These are phyloP conservation scores for Magnaporthiopsis incrustans DNA, from an alignment of 2,329 filamentous ascomycete genomes.

Conservation along the genomic window DNA sequence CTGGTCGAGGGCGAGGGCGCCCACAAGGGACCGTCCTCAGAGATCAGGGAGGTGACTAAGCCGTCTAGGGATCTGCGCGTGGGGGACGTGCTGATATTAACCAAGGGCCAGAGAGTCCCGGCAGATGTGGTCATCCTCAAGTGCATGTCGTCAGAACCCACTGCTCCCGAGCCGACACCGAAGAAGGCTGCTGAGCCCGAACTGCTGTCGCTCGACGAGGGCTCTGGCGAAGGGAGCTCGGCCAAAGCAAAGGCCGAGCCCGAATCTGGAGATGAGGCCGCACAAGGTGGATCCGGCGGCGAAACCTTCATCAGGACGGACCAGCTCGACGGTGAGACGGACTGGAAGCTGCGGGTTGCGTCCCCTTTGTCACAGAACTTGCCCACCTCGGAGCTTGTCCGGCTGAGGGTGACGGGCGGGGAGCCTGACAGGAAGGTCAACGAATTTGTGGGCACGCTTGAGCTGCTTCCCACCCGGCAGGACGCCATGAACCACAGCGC, in stretches of 20 bases:
- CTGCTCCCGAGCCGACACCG: slow-evolving; percentile 20
- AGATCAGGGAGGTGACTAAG: slow-evolving; percentile 60
- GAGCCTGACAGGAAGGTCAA: slow-evolving; percentile 93
- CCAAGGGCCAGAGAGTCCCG: slow-evolving; percentile 86
- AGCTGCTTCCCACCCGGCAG: slow-evolving; percentile 53
- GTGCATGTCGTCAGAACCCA: slow-evolving; percentile 37
- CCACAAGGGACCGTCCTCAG: slow-evolving; percentile 33
- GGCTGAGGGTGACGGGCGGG: slow-evolving; percentile 67
- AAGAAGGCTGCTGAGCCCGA: slow-evolving; percentile 27
- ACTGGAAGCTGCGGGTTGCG: slow-evolving; percentile 92
- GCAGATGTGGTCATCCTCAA: slow-evolving; percentile 92
- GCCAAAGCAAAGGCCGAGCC: slow-evolving; percentile 25
- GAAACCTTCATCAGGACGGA: slow-evolving; percentile 98
- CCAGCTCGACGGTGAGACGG: slow-evolving; percentile 94
- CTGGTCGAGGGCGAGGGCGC: slow-evolving; percentile 34
- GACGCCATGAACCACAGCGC: slow-evolving; percentile 32
- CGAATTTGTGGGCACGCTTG: slow-evolving; percentile 85
- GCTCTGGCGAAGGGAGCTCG: slow-evolving; percentile 14
- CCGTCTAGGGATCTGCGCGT: slow-evolving; percentile 86
- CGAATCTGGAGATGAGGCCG: slow-evolving; percentile 14
- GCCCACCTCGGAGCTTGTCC: slow-evolving; percentile 60
- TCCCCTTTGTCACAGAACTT: slow-evolving; percentile 80
- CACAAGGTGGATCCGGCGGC: slow-evolving; percentile 42
- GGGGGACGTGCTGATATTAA: slow-evolving; percentile 88
- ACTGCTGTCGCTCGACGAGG: slow-evolving; percentile 29